Base-by-base conservation (phyloP, 2,329 filamentous ascomycete species). In the Atkinsonella hypoxylon region DNA sequence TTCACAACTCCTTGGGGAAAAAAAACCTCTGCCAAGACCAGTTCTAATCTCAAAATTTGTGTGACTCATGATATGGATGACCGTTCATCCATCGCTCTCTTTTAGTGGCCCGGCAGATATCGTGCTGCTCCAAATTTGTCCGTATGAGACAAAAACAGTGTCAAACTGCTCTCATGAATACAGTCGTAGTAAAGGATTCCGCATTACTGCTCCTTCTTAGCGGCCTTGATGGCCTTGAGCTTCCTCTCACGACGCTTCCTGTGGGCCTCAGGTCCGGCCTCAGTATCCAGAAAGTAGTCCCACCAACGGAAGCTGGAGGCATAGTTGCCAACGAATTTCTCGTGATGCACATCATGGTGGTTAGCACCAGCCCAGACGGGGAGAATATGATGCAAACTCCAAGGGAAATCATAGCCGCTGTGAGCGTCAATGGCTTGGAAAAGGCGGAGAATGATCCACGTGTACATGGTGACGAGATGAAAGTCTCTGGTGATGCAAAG, bases 301-400 rank as follows among this genome's bases (percentile, higher is more conserved):
- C 93, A 98, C 93, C 93, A 98, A 69, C 91, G 81, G 82, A 98
- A 98, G 76, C 88, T 95, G 65, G 89, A 95, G 48, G 91, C 77
- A 68, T 97, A 98, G 76, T 98, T 98, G 61, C 93, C 93, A 56
- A 98, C 89, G 73, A 98, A 98, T 67, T 89, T 89, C 76, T 98
- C 93, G 73, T 98, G 93, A 73, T 98, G 93, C 43, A 89, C 75
- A 64, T 98, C 93, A 73, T 98, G 93, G 73, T 97, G 91, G 61
- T 95, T 83, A 50, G 93, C 93, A 55, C 93, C 93, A 50, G 91
- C 91, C 93, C 93, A 98, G 80, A 98, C 90, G 36, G 93, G 93
- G 48, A 98, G 74, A 76, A 97, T 87, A 70, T 96, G 88, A 70
- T 90, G 89, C 71, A 98, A 73, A 64, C 85, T 91, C 89, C 90